Base-by-base conservation (phyloP, 441 rosid species). In the Erodium moschatum region DNA sequence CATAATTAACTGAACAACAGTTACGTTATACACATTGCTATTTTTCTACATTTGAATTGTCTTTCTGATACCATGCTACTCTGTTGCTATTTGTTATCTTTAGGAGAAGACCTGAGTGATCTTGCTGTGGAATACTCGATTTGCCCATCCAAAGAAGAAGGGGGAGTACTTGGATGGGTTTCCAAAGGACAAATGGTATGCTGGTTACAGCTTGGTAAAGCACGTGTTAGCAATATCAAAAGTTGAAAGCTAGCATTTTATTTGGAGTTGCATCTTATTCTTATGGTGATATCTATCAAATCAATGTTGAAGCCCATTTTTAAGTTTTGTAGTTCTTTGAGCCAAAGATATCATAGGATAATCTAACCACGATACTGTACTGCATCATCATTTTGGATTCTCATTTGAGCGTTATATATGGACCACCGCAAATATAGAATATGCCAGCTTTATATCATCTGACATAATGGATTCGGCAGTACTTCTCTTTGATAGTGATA, bases 101-200 rank as follows among this genome's bases (percentile, higher is more conserved):
- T 70, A 91, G 97, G 96, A 63, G 96, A 86, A 83, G 97, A 89
- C 78, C 79, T 91, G 83, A 83, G 89, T 76, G 94, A 91, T 68
- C 94, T 91, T 71, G 96, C 96, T 0, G 84, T 75, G 31, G 91
- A 89, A 67, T 77, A 86, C 81, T 91, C 96, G 8, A 80, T 85
- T 33, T 91, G 97, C 76, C 96, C 92, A 62, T 89, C 97, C 68
- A 91, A 86, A 74, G 70, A 80, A 66, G 86, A 85, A 19, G 94
- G 91, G 2, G 97, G 96, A 73, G 84, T 91, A 83, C 97, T 91
- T 77, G 96, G 97, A 33, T 89, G 97, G 96, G 89, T 91, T 38
- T 83, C 79, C 73, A 75, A 78, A 78, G 97, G 97, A 52, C 92
- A 89, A 82, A 86, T 91, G 96, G 94, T 89, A 80, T 15, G 79